Percentiles rank a stretch among this genome's conserved stretches.
phyloP scores from a whole-genome alignment of 2,329 filamentous ascomycete species.

The Cryphonectria radicalis region DNA sequence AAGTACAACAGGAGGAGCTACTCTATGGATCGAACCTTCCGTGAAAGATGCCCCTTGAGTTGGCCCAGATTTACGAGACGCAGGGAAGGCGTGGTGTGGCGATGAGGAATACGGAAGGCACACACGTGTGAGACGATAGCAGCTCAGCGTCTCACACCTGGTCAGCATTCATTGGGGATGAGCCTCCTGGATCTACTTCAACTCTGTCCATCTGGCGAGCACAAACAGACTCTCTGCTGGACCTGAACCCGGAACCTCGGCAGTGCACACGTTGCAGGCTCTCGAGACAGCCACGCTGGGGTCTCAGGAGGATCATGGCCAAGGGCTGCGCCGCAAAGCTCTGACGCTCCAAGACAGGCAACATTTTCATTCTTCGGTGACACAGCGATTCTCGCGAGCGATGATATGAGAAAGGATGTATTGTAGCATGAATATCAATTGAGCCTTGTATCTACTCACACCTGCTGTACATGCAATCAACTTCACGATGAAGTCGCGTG shows the following conservation, averaged over 20 bases:
- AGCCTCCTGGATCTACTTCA: background rate
- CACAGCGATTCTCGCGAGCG: background rate
- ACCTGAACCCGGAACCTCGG: background rate
- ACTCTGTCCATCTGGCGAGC: background rate
- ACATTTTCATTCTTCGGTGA: background rate
- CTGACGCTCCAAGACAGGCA: background rate
- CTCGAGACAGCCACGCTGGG: background rate
- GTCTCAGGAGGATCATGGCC: background rate
- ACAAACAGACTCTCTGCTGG: background rate
- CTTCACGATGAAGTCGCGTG: background rate
- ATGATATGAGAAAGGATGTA: background rate
- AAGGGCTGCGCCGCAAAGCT: background rate
- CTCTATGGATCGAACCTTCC: background rate
- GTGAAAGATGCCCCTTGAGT: background rate
- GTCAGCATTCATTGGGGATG: background rate
- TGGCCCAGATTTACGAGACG: background rate
- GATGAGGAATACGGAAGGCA: background rate
- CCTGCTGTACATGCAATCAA: background rate
- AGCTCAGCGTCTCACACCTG: background rate
- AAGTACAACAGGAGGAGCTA: background rate
- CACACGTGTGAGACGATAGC: background rate
- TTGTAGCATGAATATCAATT: background rate
- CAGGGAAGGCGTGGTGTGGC: background rate
- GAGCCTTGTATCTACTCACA: background rate
- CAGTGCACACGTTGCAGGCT: background rate